These are phyloP conservation scores for Gymnopilus dilepis DNA, from an alignment of 768 basidiomycete species.

Conservation along the genomic window DNA sequence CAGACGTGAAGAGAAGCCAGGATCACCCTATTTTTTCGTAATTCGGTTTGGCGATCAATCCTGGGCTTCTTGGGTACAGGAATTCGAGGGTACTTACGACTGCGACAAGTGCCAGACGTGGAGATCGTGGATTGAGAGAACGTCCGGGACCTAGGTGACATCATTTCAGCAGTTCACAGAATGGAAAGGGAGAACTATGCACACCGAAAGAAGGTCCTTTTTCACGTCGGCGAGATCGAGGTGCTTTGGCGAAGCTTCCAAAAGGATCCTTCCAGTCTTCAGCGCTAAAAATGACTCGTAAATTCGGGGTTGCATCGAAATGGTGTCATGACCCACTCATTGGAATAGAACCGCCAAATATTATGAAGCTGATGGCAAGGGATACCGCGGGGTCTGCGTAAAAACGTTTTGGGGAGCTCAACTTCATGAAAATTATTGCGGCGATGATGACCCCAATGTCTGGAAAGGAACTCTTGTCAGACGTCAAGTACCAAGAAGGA, in stretches of 20 bases:
- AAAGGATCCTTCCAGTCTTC: conserved; percentile 53
- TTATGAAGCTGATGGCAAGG: conserved; percentile 53
- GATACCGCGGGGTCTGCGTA: conserved; percentile 62
- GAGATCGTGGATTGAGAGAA: conserved; percentile 54
- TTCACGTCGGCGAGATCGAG: conserved; percentile 54
- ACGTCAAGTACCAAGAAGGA: conserved; percentile 10
- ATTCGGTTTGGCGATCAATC: not conserved
- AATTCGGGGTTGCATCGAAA: not conserved
- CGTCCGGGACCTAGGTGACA: conserved; percentile 44
- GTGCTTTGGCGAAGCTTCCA: conserved; percentile 57
- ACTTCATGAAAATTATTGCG: conserved; percentile 54
- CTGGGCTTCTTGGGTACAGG: conserved; percentile 20
- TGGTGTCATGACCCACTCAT: conserved; percentile 42
- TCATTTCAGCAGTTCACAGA: conserved; percentile 2
- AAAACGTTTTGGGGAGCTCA: conserved; percentile 47
- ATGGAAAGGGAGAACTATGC: conserved; percentile 25
- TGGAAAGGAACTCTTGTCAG: conserved; percentile 23
- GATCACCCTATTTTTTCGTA: conserved; percentile 38
- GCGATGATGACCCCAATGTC: conserved; percentile 61
- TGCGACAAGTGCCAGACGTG: conserved; percentile 64
- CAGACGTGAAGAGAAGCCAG: conserved; percentile 61
- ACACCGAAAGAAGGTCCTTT: conserved; percentile 50
- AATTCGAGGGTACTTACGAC: conserved; percentile 40
- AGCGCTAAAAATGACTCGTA: conserved; percentile 35
- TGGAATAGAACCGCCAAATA: conserved; percentile 57